These are phyloP conservation scores for Sporisorium exsertum DNA, from an alignment of 1,284 basidiomycete genomes.

Conservation along the genomic window DNA sequence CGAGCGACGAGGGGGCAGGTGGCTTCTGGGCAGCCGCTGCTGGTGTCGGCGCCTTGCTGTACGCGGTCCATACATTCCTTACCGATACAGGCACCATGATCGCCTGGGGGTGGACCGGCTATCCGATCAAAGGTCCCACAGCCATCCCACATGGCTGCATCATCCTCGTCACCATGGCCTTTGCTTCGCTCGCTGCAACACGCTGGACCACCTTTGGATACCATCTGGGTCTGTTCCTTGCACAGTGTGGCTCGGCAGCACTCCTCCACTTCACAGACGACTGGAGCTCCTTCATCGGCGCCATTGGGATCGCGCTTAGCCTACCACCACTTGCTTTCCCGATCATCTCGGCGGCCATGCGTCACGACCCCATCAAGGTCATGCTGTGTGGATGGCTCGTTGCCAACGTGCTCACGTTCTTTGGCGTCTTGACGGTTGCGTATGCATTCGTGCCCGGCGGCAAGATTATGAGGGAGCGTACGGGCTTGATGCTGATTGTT, in stretches of 20 bases:
- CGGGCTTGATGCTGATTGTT: slow-evolving; percentile 71
- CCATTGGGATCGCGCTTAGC: slow-evolving; percentile 78
- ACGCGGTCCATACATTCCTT: slow-evolving; percentile 78
- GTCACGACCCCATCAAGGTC: slow-evolving; percentile 56
- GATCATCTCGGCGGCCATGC: slow-evolving; percentile 49
- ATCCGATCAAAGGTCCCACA: slow-evolving; percentile 74
- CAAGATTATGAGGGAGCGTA: slow-evolving; percentile 81
- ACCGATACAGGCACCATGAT: slow-evolving; percentile 85
- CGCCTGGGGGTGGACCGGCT: slow-evolving; percentile 92
- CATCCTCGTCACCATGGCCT: slow-evolving; percentile 45
- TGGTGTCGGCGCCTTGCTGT: slow-evolving; percentile 56
- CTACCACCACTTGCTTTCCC: slow-evolving; percentile 67
- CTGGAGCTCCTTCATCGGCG: slow-evolving; percentile 82
- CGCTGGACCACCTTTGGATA: slow-evolving; percentile 38
- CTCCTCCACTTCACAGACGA: slow-evolving; percentile 75
- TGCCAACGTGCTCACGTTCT: slow-evolving; percentile 56
- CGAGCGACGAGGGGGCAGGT: background rate
- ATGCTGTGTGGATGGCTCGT: slow-evolving; percentile 58
- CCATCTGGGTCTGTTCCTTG: slow-evolving; percentile 27
- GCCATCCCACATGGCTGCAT: slow-evolving; percentile 78
- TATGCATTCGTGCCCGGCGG: slow-evolving; percentile 94
- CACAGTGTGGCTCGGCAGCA: slow-evolving; percentile 61
- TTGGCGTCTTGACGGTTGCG: slow-evolving; percentile 80
- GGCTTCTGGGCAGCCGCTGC: slow-evolving; percentile 42
- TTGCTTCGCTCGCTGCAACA: slow-evolving; percentile 71